Percentiles rank a stretch among this genome's conserved stretches.
phyloP scores from a whole-genome alignment of 306 rosid species.

The Sindora glabra region DNA sequence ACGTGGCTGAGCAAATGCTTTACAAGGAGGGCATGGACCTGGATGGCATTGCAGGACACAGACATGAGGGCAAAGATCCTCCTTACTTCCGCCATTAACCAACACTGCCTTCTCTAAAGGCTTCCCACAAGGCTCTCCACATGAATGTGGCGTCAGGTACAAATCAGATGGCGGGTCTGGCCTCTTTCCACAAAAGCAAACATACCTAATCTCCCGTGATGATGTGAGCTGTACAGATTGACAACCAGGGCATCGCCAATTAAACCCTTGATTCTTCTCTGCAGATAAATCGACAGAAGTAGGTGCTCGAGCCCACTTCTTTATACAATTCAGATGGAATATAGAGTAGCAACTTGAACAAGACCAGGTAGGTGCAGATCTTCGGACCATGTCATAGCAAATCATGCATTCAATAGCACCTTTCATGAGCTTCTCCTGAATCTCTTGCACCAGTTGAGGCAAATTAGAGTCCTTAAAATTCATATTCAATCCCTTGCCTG shows the following conservation, averaged over 20 bases:
- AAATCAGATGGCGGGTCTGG: constrained; percentile 85
- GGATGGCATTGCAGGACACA: constrained; percentile 99
- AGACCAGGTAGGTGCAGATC: constrained; percentile 84
- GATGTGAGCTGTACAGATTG: constrained; percentile 72
- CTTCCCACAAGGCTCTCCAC: constrained; percentile 91
- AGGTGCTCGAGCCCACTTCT: constrained; percentile 93
- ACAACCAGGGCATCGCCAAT: constrained; percentile 99
- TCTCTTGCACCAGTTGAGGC: constrained; percentile 86
- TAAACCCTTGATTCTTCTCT: constrained; percentile 71
- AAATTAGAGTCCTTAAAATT: constrained; percentile 46
- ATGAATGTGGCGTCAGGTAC: constrained; percentile 89
- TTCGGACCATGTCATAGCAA: constrained; percentile 80
- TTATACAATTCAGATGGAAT: constrained; percentile 76
- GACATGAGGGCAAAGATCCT: constrained; percentile 74
- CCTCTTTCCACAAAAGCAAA: constrained; percentile 85
- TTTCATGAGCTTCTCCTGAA: constrained; percentile 76
- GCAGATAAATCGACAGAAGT: constrained; percentile 62
- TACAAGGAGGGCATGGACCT: constrained; percentile 96
- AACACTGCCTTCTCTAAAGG: constrained; percentile 56
- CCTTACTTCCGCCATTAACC: constrained; percentile 41
- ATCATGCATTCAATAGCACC: constrained; percentile 84
- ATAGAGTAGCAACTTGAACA: constrained; percentile 83
- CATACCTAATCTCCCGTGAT: constrained; percentile 68
- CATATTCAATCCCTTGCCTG: constrained; percentile 18
- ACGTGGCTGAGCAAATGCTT: constrained; percentile 76